Evolutionary conservation across 2,329 filamentous ascomycete species (phyloP).

Genomic region (Pseudomassariella vexata): DNA sequence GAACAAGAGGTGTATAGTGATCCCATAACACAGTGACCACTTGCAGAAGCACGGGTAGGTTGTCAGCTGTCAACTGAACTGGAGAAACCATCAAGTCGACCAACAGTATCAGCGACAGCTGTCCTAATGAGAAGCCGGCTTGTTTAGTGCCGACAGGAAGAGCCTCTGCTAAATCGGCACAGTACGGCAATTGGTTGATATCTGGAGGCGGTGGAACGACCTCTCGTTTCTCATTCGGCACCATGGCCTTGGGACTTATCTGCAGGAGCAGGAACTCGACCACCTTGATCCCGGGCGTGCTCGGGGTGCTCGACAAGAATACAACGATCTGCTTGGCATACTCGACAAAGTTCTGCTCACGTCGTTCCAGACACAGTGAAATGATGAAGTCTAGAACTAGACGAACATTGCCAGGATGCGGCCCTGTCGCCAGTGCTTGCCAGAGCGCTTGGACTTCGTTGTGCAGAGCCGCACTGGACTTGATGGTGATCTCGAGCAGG

Average conservation of each 20-base stretch:
- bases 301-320: conserved; percentile 76
- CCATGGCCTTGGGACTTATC: conserved; percentile 94
- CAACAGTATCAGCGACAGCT: conserved; percentile 85
- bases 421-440: conserved; percentile 92
- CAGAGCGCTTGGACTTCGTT: conserved; percentile 97
- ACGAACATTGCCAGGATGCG: conserved; percentile 88
- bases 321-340: conserved; percentile 98
- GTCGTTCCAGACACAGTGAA: conserved; percentile 81
- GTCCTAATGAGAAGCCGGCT: conserved; percentile 84
- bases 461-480: conserved; percentile 79
- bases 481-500: conserved; percentile 92
- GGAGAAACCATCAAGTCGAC: conserved; percentile 96
- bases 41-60: conserved; percentile 80
- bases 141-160: conserved; percentile 87
- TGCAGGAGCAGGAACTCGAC: conserved; percentile 90
- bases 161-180: conserved; percentile 75
- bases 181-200: conserved; percentile 72
- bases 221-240: conserved; percentile 76
- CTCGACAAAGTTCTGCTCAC: conserved; percentile 97
- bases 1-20: conserved; percentile 89
- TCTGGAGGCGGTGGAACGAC: conserved; percentile 67
- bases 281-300: conserved; percentile 76
- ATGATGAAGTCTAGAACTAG: conserved; percentile 96
- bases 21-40: conserved; percentile 95
- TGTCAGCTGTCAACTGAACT: conserved; percentile 70